These are phyloP conservation scores for Avena atlantica DNA, from an alignment of 176 grass and related monocot species.

Conservation along the genomic window DNA sequence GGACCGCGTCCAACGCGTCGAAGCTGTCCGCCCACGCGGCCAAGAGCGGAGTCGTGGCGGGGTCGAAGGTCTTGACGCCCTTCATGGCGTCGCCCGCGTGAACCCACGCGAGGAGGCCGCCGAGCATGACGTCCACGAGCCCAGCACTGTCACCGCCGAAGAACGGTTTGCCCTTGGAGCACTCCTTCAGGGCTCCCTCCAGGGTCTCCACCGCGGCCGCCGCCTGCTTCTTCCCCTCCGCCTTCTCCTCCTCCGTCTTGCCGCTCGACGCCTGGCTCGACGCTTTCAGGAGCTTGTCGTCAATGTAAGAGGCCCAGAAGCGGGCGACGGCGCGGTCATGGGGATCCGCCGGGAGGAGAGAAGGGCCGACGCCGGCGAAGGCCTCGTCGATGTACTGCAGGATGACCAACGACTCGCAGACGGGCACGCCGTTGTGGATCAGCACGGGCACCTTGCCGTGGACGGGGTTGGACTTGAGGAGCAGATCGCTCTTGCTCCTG, in stretches of 20 bases:
- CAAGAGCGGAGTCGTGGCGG: conserved; percentile 35
- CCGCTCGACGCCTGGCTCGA: not conserved
- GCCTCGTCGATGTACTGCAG: conserved; percentile 64
- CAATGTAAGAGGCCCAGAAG: conserved; percentile 60
- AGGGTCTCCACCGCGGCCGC: not conserved
- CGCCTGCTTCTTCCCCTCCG: conserved; percentile 13
- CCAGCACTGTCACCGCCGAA: conserved; percentile 53
- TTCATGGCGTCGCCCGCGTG: not conserved
- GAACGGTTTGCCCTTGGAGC: conserved; percentile 49
- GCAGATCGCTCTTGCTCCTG: conserved; percentile 51
- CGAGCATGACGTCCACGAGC: conserved; percentile 51
- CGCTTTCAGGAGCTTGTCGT: conserved; percentile 46
- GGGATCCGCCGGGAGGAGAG: conserved; percentile 54
- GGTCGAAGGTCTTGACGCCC: conserved; percentile 25
- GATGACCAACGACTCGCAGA: conserved; percentile 55
- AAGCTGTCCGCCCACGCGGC: conserved; percentile 42
- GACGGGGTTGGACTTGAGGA: conserved; percentile 59
- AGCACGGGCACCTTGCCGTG: conserved; percentile 58
- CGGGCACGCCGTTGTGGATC: conserved; percentile 49
- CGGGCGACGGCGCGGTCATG: conserved; percentile 49
- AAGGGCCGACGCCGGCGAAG: conserved; percentile 11
- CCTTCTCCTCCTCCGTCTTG: conserved; percentile 44
- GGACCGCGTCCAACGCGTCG: conserved; percentile 24
- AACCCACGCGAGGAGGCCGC: not conserved
- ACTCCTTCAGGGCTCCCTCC: conserved; percentile 45